phyloP scores from a whole-genome alignment of 78 protist species.

The Dictyostelium capitatum region DNA sequence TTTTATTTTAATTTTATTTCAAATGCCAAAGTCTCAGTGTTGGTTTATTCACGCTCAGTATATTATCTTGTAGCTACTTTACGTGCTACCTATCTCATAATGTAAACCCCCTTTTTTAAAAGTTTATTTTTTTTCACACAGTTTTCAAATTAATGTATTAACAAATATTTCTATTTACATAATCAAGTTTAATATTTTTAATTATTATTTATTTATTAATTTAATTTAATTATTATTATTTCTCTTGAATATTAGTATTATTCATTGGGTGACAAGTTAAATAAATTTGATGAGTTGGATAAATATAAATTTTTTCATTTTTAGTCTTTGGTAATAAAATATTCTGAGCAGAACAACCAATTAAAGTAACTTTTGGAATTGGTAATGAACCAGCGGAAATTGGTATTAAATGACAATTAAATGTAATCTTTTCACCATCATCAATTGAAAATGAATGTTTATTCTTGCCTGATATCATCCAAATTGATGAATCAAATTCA shows the following conservation, averaged over 20 bases:
- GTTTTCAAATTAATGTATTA: too few species aligned
- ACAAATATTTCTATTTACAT: too few species aligned
- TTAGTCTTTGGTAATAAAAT: conserved; percentile 7
- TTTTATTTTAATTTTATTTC: too few species aligned
- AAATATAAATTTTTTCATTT: conserved; percentile 36
- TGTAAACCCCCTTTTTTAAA: too few species aligned
- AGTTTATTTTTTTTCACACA: too few species aligned
- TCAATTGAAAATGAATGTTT: conserved; percentile 14
- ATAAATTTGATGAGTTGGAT: conserved; percentile 25
- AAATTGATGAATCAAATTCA: conserved; percentile 14
- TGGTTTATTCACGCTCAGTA: too few species aligned
- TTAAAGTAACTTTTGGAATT: conserved; percentile 19
- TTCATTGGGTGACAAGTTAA: conserved; percentile 20
- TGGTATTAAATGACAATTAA: conserved; percentile 41
- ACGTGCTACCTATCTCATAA: too few species aligned
- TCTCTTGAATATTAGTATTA: not conserved
- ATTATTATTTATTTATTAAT: not conserved
- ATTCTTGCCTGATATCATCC: conserved; percentile 64
- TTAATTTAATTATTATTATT: not conserved
- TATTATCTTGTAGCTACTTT: too few species aligned
- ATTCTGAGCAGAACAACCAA: conserved; percentile 21
- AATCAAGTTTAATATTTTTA: not conserved
- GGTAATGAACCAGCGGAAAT: conserved; percentile 42
- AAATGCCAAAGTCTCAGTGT: too few species aligned
- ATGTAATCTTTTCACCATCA: conserved; percentile 5